Percentiles rank a stretch among this genome's conserved stretches.
Evolutionary conservation across 148 eudicot species (phyloP).

Genomic region (Rhododendron ovatum): DNA sequence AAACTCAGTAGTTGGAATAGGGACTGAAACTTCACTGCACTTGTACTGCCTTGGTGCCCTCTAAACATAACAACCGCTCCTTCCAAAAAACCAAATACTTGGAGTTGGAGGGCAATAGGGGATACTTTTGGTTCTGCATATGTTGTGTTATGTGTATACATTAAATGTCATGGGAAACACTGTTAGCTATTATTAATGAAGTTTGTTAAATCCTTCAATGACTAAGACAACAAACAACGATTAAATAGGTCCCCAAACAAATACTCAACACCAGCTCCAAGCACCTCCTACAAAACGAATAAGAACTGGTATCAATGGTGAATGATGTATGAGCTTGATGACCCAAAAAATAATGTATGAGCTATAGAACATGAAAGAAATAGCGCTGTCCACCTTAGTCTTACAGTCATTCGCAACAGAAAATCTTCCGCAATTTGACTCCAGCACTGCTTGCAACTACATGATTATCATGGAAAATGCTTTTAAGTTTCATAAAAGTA

Average conservation of each 20-base stretch:
- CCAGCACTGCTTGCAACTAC: too few relatives aligned
- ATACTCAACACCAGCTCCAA: constrained; percentile 25
- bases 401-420: too few relatives aligned
- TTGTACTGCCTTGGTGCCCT: constrained; percentile 5
- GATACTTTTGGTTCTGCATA: neutral
- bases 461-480: too few relatives aligned
- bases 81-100: constrained; percentile 6
- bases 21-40: constrained; percentile 7
- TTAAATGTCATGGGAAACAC: neutral
- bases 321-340: too few relatives aligned
- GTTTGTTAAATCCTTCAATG: too few relatives aligned
- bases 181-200: too few relatives aligned
- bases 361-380: too few relatives aligned
- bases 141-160: neutral
- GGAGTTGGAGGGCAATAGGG: neutral
- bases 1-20: constrained; percentile 10
- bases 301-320: constrained; percentile 3
- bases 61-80: constrained; percentile 10
- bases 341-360: too few relatives aligned
- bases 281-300: constrained; percentile 20
- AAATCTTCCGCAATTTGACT: too few relatives aligned
- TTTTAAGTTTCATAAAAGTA: too few relatives aligned
- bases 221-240: neutral
- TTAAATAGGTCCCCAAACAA: neutral
- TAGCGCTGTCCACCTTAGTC: too few relatives aligned